These are phyloP conservation scores for Trifolium pratense DNA, from an alignment of 306 rosid genomes.

Conservation along the genomic window DNA sequence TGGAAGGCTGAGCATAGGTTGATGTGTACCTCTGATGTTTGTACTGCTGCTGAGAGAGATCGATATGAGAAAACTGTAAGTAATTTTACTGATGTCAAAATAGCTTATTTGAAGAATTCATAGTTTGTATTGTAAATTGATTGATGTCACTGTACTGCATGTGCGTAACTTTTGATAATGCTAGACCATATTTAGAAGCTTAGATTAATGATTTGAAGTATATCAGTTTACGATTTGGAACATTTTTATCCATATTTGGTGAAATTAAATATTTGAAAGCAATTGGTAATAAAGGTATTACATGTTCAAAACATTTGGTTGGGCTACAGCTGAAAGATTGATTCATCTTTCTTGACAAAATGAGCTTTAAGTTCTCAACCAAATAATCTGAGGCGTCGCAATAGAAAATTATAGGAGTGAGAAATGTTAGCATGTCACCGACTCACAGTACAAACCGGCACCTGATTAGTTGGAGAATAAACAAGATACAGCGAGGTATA, in stretches of 20 bases:
- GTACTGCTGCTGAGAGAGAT: conserved; percentile 96
- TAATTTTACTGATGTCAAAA: conserved; percentile 5
- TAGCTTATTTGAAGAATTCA: conserved; percentile 21
- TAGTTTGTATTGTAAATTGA: conserved; percentile 31
- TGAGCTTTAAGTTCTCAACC: too few species aligned
- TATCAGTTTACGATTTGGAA: conserved; percentile 1
- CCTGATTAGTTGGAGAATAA: too few species aligned
- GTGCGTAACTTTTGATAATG: conserved; percentile 16
- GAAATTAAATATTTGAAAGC: conserved; percentile 14
- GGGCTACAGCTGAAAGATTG: too few species aligned
- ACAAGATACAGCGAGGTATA: not conserved
- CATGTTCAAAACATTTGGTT: too few species aligned
- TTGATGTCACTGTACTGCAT: not conserved
- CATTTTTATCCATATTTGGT: conserved; percentile 10
- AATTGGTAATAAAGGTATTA: not conserved
- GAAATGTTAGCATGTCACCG: too few species aligned
- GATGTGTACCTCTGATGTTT: conserved; percentile 80
- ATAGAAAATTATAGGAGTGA: too few species aligned
- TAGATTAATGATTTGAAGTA: conserved; percentile 16
- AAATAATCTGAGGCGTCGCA: too few species aligned
- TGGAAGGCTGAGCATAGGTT: conserved; percentile 95
- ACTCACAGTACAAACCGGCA: too few species aligned
- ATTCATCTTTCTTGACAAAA: too few species aligned
- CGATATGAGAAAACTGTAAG: conserved; percentile 93
- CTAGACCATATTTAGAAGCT: not conserved